These are phyloP conservation scores for Cryphonectria carpinicola DNA, from an alignment of 2,329 filamentous ascomycete genomes.

Conservation along the genomic window DNA sequence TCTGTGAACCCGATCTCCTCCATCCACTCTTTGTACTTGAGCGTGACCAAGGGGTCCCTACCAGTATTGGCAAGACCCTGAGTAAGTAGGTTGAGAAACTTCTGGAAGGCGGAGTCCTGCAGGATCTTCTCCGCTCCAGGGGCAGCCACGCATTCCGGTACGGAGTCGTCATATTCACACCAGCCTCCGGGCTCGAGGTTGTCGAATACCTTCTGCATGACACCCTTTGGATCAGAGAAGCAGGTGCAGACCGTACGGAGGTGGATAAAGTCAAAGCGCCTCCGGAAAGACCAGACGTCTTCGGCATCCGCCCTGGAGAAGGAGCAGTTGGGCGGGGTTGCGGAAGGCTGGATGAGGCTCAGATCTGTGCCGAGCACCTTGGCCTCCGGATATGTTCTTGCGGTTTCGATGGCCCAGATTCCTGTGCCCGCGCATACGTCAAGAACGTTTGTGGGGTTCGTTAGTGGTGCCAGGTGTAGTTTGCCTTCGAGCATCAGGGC, in stretches of 20 bases:
- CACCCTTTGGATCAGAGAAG: conserved; percentile 52
- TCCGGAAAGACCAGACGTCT: conserved; percentile 48
- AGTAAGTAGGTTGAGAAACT: no score
- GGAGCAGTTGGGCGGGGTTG: conserved; percentile 54
- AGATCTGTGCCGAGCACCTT: conserved; percentile 48
- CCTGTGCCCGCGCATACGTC: conserved; percentile 53
- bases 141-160: no score
- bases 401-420: conserved; percentile 54
- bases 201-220: conserved; percentile 51
- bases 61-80: not conserved
- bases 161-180: conserved; percentile 41
- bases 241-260: conserved; percentile 52
- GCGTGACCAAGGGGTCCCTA: not conserved
- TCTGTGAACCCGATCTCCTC: not conserved
- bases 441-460: conserved; percentile 46
- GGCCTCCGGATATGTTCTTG: conserved; percentile 43
- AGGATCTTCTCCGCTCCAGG: no score
- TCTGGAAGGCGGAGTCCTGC: no score
- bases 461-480: conserved; percentile 50
- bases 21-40: conserved; percentile 1
- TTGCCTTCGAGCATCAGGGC: conserved; percentile 44
- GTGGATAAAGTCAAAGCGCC: conserved; percentile 58
- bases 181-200: conserved; percentile 44
- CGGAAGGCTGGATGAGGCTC: conserved; percentile 45
- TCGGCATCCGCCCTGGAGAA: conserved; percentile 60